Conservation (phyloP, 768 basidiomycete genomes). For the Megacollybia marginata region DNA sequence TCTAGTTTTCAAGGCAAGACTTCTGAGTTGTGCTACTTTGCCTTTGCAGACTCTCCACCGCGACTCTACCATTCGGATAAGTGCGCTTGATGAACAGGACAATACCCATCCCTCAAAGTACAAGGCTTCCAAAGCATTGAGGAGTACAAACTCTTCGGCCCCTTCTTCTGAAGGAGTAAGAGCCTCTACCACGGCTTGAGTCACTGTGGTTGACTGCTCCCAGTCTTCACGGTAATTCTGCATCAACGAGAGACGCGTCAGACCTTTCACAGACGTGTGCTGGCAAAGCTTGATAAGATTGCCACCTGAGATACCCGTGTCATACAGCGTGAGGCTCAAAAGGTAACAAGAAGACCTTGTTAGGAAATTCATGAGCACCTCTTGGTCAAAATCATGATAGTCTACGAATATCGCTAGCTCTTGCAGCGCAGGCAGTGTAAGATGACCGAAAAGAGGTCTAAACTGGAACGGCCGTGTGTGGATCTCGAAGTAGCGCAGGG, state of each 20-base stretch:
- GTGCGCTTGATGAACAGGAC: constrained; percentile 19
- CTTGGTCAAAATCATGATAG: constrained; percentile 18
- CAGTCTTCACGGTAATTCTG: constrained; percentile 22
- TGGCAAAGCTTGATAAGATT: constrained; percentile 22
- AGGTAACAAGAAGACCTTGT: constrained; percentile 22
- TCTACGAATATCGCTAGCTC: constrained; percentile 20
- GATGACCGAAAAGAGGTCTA: constrained; percentile 20
- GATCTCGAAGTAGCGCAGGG: constrained; percentile 20
- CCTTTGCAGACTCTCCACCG: constrained; percentile 19
- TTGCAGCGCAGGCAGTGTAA: constrained; percentile 19
- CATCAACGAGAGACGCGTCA: constrained; percentile 23
- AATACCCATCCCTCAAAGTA: constrained; percentile 20
- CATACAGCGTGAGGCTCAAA: constrained; percentile 21
- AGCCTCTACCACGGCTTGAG: constrained; percentile 18
- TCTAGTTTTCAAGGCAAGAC: constrained; percentile 20
- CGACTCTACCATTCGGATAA: constrained; percentile 29
- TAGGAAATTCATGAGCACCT: constrained; percentile 20
- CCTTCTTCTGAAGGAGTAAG: constrained; percentile 11
- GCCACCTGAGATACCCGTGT: constrained; percentile 22
- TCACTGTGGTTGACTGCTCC: constrained; percentile 27
- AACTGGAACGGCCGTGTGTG: constrained; percentile 22
- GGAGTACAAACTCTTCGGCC: constrained; percentile 6
- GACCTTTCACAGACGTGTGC: constrained; percentile 16
- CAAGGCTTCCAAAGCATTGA: constrained; percentile 21
- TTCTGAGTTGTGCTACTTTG: constrained; percentile 18